A percentile compares a stretch with the other conserved stretches of the same genome.
phyloP scores from a whole-genome alignment of 768 basidiomycete genomes.

The Mycena vitilis region DNA sequence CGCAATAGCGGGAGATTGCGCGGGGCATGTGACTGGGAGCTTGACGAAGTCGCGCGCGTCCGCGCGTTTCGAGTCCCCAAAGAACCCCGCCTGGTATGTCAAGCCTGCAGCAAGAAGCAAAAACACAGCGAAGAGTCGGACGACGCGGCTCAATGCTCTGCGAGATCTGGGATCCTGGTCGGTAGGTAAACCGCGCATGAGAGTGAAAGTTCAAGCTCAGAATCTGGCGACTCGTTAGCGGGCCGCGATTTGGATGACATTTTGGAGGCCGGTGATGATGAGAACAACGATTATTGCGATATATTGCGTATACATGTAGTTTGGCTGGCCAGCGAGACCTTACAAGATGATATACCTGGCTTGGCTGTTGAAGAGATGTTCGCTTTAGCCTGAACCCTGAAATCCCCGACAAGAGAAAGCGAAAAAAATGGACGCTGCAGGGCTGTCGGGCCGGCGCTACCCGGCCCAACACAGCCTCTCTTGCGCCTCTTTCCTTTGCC shows the following conservation, averaged over 20 bases:
- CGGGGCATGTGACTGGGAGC: conserved; percentile 24
- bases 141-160: not conserved
- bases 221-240: not conserved
- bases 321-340: too few relatives aligned
- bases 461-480: too few relatives aligned
- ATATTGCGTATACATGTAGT: not conserved
- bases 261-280: not conserved
- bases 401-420: too few relatives aligned
- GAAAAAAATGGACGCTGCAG: too few relatives aligned
- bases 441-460: too few relatives aligned
- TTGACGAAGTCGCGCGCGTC: conserved; percentile 19
- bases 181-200: conserved; percentile 18
- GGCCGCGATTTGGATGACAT: not conserved
- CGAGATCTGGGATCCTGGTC: not conserved
- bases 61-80: not conserved
- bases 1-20: conserved; percentile 21
- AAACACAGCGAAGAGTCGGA: conserved; percentile 4
- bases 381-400: too few relatives aligned
- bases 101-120: conserved; percentile 17
- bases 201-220: too few relatives aligned
- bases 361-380: too few relatives aligned
- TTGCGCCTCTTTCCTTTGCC: too few relatives aligned
- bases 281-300: not conserved
- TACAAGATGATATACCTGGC: too few relatives aligned
- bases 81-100: not conserved